Evolutionary conservation across 768 basidiomycete genomes (phyloP).

Genomic region (Neoboletus subvelutipes): DNA sequence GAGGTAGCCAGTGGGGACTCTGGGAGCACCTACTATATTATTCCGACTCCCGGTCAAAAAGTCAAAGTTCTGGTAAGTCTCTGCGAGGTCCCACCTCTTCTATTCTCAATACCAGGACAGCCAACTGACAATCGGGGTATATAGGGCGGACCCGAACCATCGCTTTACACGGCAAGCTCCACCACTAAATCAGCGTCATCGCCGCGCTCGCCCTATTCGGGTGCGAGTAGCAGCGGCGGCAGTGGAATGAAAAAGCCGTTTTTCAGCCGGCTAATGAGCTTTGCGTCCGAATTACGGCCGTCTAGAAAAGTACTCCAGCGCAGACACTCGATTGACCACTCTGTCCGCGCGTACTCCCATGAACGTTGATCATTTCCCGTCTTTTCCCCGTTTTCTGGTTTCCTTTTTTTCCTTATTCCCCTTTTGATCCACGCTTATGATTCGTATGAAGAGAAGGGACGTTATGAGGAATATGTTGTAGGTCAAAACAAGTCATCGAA

Average conservation of each 20-base stretch:
- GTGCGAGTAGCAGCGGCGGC: constrained; percentile 22
- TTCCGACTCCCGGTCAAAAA: constrained; percentile 70
- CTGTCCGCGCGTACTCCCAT: constrained; percentile 22
- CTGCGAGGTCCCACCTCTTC: constrained; percentile 2
- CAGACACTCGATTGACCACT: constrained; percentile 49
- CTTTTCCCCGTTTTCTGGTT: background rate
- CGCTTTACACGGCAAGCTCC: constrained; percentile 58
- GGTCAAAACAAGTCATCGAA: background rate
- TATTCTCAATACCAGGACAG: constrained; percentile 15
- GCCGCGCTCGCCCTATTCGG: constrained; percentile 39
- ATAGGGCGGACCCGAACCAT: constrained; percentile 46
- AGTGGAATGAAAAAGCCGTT: constrained; percentile 51
- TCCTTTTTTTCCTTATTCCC: background rate
- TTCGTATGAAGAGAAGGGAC: background rate
- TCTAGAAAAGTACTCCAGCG: constrained; percentile 43
- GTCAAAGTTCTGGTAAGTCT: constrained; percentile 69
- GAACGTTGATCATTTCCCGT: constrained; percentile 15
- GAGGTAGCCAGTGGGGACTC: constrained; percentile 51
- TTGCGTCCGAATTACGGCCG: constrained; percentile 46
- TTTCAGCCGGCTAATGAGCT: constrained; percentile 58
- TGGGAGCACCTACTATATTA: constrained; percentile 73
- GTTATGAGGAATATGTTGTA: constrained; percentile 9
- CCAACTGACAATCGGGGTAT: constrained; percentile 30
- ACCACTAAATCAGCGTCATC: constrained; percentile 57
- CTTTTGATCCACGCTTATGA: constrained; percentile 6